Evolutionary conservation across 2,329 filamentous ascomycete genomes (phyloP).

Genomic region (Mollisiaceae sp.): DNA sequence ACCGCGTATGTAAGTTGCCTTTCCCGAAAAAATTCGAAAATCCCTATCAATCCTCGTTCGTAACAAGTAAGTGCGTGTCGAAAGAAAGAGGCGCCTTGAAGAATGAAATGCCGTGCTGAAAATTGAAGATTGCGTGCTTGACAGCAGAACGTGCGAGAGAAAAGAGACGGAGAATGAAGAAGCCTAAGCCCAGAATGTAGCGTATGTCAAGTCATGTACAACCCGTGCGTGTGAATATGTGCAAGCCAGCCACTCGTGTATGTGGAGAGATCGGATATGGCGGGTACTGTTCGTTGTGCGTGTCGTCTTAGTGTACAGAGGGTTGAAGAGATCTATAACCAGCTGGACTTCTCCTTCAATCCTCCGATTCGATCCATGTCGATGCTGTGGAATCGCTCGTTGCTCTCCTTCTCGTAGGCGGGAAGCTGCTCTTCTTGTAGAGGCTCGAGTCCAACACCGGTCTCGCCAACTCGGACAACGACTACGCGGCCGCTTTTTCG

Average conservation of each 20-base stretch:
- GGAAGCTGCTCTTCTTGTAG: slow-evolving; percentile 78
- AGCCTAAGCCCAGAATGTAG: slow-evolving; percentile 9
- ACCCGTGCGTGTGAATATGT: slow-evolving; percentile 15
- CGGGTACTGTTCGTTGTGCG: slow-evolving; percentile 5
- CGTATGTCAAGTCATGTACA: slow-evolving; percentile 17
- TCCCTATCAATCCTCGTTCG: background rate
- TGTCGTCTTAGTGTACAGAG: background rate
- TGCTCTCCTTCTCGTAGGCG: slow-evolving; percentile 83
- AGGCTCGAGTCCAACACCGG: slow-evolving; percentile 85
- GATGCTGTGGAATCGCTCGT: slow-evolving; percentile 85
- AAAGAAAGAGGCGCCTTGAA: background rate
- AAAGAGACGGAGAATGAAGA: slow-evolving; percentile 7
- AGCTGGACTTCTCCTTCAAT: slow-evolving; percentile 79
- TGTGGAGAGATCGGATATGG: slow-evolving; percentile 14
- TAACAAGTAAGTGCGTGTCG: background rate
- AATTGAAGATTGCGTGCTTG: background rate
- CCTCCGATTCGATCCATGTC: slow-evolving; percentile 95
- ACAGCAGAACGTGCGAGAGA: slow-evolving; percentile 4
- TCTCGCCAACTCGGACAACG: slow-evolving; percentile 88
- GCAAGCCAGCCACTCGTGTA: slow-evolving; percentile 12
- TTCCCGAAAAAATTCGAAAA: background rate
- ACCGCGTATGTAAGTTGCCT: background rate
- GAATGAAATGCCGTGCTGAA: background rate
- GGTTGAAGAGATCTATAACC: slow-evolving; percentile 37
- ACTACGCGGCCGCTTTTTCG: slow-evolving; percentile 86